Base-by-base conservation (phyloP, 345 rosid species). In the Hibiscus mutabilis region DNA sequence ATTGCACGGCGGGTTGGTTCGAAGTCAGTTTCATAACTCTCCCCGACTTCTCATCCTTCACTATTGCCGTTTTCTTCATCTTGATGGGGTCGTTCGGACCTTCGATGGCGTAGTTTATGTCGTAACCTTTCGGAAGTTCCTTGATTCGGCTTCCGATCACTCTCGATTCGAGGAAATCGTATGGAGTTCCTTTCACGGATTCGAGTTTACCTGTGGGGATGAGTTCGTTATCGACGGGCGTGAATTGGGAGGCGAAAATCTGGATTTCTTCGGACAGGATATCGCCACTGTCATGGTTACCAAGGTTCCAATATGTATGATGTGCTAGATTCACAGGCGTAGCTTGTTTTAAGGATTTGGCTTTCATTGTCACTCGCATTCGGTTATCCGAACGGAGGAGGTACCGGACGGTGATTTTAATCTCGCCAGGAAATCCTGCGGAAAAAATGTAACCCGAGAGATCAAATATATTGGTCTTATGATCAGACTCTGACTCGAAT, bases 271-370 rank as follows among this genome's bases (percentile, higher is more conserved):
- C 88, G 18, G 85, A 80, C 25, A 95, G 83, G 66, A 95, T 86
- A 67, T 77, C 75, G 4, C 96, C 96, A 55, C 91, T 86, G 70
- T 66, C 71, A 69, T 95, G 94, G 29, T 92, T 82, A 6, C 74
- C 84, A 14, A 95, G 97, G 75, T 95, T 90, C 93, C 97, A 95
- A 66, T 95, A 90, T 4, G 86, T 81, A 78, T 92, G 97, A 53
- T 83, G 79, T 1, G 96, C 97, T 55, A 95, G 33, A 78, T 95
- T 89, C 66, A 95, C 87, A 0, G 97, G 97, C 22, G 97, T 87
- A 0, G 90, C 53, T 79, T 82, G 84, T 82, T 79, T 74, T 0
- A 81, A 67, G 19, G 97, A 81, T 57, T 72, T 84, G 15, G 93
- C 96, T 12, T 64, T 62, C 93, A 92, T 88, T 73, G 76, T 82